A percentile compares a stretch with the other conserved stretches of the same genome.
Conservation (phyloP, 1,139 yeast species). For the Sugiyamaella sp. region DNA sequence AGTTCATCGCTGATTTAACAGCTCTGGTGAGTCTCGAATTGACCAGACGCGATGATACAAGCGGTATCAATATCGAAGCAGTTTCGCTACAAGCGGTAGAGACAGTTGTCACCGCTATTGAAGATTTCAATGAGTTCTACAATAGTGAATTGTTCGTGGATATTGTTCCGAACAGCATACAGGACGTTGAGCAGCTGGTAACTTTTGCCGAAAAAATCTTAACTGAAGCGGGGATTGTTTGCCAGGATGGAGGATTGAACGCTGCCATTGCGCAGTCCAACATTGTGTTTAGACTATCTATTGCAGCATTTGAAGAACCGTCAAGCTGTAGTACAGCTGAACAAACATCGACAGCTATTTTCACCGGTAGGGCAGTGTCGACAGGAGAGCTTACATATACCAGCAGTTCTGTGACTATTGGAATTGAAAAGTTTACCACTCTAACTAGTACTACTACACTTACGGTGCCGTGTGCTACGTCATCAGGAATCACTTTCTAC, state of each 20-base stretch:
- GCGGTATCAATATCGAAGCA: constrained; percentile 6
- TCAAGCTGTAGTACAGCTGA: neutral
- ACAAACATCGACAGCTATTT: no score
- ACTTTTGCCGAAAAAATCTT: constrained; percentile 13
- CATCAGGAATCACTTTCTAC: constrained; percentile 11
- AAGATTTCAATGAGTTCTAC: neutral
- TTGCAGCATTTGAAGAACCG: neutral
- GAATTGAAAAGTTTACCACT: no score
- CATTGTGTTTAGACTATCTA: neutral
- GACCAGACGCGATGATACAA: neutral
- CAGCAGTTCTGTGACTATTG: no score
- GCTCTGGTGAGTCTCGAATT: neutral
- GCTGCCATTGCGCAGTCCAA: constrained; percentile 18
- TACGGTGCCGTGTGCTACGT: constrained; percentile 16
- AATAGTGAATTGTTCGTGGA: neutral
- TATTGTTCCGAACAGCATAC: neutral
- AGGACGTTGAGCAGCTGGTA: constrained; percentile 9
- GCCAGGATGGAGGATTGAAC: constrained; percentile 15
- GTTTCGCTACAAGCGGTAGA: constrained; percentile 12
- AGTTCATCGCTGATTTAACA: constrained; percentile 12
- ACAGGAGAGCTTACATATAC: no score
- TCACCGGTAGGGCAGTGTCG: no score
- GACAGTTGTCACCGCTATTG: constrained; percentile 12
- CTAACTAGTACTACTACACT: neutral
- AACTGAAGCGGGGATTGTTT: constrained; percentile 6